A percentile compares a stretch with the other conserved stretches of the same genome.
Evolutionary conservation across 164 flowering plant genomes (phyloP).

Genomic region (Aristolochia fimbriata): DNA sequence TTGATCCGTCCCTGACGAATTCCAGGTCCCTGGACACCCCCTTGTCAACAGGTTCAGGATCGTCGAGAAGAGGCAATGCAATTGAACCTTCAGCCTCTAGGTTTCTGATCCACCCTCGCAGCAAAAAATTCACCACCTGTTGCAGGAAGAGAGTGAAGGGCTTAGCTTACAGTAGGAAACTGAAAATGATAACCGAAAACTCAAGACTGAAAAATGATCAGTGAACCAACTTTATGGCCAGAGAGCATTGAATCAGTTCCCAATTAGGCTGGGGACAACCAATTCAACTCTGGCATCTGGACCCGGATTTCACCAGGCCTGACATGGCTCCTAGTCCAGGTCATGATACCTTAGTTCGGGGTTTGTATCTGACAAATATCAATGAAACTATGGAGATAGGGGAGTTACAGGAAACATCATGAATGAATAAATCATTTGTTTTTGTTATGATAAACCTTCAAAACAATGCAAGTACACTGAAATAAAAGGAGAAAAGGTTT

Average conservation of each 20-base stretch:
- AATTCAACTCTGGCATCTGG: too few relatives aligned
- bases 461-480: not conserved
- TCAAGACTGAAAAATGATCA: not conserved
- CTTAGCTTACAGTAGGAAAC: not conserved
- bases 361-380: not conserved
- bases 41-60: conserved; percentile 15
- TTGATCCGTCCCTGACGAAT: conserved; percentile 56
- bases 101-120: conserved; percentile 87
- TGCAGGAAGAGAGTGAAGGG: conserved; percentile 2
- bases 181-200: not conserved
- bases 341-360: not conserved
- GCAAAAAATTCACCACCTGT: conserved; percentile 79
- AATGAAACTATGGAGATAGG: not conserved
- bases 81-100: conserved; percentile 54
- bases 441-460: too few relatives aligned
- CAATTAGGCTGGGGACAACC: too few relatives aligned
- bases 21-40: conserved; percentile 44
- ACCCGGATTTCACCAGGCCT: not conserved
- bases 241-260: too few relatives aligned
- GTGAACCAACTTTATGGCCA: not conserved
- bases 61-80: conserved; percentile 62
- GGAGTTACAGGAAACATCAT: not conserved
- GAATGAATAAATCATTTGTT: not conserved
- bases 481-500: conserved; percentile 6
- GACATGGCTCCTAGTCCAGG: not conserved